Base-by-base conservation (phyloP, 768 basidiomycete genomes). In the Tubosaeta sp. region DNA sequence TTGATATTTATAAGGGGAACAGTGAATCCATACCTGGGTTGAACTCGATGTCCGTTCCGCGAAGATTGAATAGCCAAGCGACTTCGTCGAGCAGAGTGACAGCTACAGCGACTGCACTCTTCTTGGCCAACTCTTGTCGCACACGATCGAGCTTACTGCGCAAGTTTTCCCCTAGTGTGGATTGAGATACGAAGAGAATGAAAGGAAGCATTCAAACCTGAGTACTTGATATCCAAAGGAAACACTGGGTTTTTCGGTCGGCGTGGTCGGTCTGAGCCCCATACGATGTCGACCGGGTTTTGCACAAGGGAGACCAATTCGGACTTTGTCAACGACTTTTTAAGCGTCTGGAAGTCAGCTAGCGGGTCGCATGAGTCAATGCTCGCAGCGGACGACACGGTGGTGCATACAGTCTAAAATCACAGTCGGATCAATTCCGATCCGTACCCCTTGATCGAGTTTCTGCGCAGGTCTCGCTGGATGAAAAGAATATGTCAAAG, bases 61-160 rank as follows among this genome's bases (percentile, higher is more conserved):
- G 85, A 31, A 99, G 74, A 68, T 97, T 95, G 72, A 92, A 90
- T 35, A 94, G 65, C 93, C 93, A 98, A 0, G 92, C 93, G 46
- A 95, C 83, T 66, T 98, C 95, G 67, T 98, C 95, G 19, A 98
- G 80, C 77, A 87, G 84, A n/a, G 79, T 86, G 5, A 97, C 79
- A 1, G 95, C 84, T 38, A 90, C 68, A 2, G 88, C 92, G 57
- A 73, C 65, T 1, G 71, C 72, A 4, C 74, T 69, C 53, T 76
- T 73, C 62, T 84, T 79, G n/a, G 71, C 72, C 49, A 95, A 58
- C 54, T 86, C 84, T 51, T 83, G 77, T 32, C 91, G 77, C 6
- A 92, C 70, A 17, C 74, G 71, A 16, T 71, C 69, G 38, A 99
- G 73, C 69, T 99, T 99, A 27, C 80, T 77, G 33, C 67, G 59